Base-by-base conservation (phyloP, 2,329 filamentous ascomycete species). In the Fusarium sp. region DNA sequence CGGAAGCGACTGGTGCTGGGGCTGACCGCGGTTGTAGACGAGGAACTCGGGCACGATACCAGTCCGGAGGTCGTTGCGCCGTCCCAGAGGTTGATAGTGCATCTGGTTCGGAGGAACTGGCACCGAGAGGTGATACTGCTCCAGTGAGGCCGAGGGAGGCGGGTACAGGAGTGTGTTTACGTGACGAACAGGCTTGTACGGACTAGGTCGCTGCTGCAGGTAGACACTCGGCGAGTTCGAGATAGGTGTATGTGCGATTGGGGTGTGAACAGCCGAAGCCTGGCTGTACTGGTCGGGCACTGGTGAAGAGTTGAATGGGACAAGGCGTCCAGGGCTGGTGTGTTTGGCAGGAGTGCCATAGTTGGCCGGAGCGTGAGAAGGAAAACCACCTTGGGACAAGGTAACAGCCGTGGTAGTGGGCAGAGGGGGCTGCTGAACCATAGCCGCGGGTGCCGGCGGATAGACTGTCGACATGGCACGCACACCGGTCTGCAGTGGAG, bases 151-250 rank as follows among this genome's bases (percentile, higher is more conserved):
- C 27, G 94, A 93, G 0, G 95, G 94, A 8, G 95, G 94, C 35
- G 95, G 95, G 68, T 97, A 95, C 34, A 98, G 87, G n/a, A 98
- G 89, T 1, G 95, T 97, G 76, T 97, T 95, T 68, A 98, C 94
- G 70, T 94, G 90, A 63, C 95, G 93, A 43, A 98, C 93, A 1
- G 96, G 96, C 73, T 95, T 94, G 83, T 98, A 98, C 4, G 97
- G 97, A 65, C 96, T 98, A 73, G 94, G 92, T 66, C 97, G 91
- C 81, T 98, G 94, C 79, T 94, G 93, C 41, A 98, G 87, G 83
- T 97, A 97, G 79, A 94, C 91, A 13, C 94, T 95, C 1, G 96
- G 96, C 35, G 97, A 98, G 73, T 97, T 89, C 35, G 94, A 92
- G 52, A 91, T 90, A 7, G 93, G 92, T 10, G 91, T 90, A 58